These are phyloP conservation scores for Saccharomyces pastorianus DNA, from an alignment of 1,139 yeast genomes.

Conservation along the genomic window DNA sequence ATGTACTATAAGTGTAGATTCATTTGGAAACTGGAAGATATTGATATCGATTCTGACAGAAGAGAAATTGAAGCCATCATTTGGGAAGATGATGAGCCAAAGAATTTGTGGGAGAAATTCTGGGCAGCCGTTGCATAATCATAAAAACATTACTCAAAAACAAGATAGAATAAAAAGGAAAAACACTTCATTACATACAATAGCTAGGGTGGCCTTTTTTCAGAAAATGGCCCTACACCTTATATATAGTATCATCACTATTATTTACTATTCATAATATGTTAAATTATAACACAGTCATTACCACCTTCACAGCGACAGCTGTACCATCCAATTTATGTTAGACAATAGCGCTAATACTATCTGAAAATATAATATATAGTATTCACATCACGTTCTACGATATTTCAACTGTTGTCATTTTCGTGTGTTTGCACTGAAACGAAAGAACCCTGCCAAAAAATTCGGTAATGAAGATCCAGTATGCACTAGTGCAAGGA, in stretches of 20 bases:
- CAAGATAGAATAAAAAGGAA: neutral
- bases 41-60: constrained; percentile 58
- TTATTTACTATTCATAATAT: neutral
- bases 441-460: neutral
- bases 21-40: constrained; percentile 42
- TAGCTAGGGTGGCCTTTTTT: neutral
- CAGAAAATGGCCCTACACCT: neutral
- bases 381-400: neutral
- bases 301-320: neutral
- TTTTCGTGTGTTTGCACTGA: neutral
- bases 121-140: constrained; percentile 37
- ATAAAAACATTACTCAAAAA: neutral
- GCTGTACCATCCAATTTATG: no score
- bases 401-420: neutral
- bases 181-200: neutral
- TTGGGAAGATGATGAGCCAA: constrained; percentile 47
- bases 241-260: neutral
- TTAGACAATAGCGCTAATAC: no score
- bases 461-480: neutral
- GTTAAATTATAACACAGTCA: neutral
- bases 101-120: constrained; percentile 46
- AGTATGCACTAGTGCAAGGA: neutral
- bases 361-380: no score
- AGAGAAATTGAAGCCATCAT: constrained; percentile 49
- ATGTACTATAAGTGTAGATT: constrained; percentile 37